These are phyloP conservation scores for Calonectria montana DNA, from an alignment of 2,329 filamentous ascomycete genomes.

Conservation along the genomic window DNA sequence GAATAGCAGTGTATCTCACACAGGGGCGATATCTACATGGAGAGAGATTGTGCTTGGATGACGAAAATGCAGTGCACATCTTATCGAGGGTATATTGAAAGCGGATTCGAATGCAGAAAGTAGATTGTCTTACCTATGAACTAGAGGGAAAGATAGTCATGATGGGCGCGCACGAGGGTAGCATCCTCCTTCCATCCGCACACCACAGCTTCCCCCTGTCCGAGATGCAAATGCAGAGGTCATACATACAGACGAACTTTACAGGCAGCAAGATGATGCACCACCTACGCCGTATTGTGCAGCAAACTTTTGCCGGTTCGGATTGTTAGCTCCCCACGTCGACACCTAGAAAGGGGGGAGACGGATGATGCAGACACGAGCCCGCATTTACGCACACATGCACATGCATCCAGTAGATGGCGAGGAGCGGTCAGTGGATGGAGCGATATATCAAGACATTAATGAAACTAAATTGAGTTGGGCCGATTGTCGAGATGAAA, in stretches of 20 bases:
- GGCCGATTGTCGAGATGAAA: neutral
- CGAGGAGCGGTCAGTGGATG: constrained; percentile 5
- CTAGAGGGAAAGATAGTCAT: neutral
- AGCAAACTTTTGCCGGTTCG: constrained; percentile 4
- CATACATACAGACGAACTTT: neutral
- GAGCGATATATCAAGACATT: neutral
- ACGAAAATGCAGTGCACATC: neutral
- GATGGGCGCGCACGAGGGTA: neutral
- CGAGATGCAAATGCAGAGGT: neutral
- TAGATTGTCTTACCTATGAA: neutral
- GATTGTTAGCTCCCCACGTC: constrained; percentile 6
- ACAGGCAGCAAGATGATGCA: constrained; percentile 13
- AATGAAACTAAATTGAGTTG: neutral
- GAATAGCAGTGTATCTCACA: neutral
- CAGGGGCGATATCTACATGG: no score
- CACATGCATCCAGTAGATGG: neutral
- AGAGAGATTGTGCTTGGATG: constrained; percentile 1
- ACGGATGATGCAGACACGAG: neutral
- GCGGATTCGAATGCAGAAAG: neutral
- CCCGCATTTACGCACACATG: neutral
- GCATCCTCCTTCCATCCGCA: constrained; percentile 17
- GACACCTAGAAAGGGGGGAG: neutral
- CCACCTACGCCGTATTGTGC: neutral
- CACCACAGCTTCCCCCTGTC: constrained; percentile 15
- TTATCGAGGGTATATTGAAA: neutral